Conservation (phyloP, 129 eudicot species). For the Calendula officinalis region DNA sequence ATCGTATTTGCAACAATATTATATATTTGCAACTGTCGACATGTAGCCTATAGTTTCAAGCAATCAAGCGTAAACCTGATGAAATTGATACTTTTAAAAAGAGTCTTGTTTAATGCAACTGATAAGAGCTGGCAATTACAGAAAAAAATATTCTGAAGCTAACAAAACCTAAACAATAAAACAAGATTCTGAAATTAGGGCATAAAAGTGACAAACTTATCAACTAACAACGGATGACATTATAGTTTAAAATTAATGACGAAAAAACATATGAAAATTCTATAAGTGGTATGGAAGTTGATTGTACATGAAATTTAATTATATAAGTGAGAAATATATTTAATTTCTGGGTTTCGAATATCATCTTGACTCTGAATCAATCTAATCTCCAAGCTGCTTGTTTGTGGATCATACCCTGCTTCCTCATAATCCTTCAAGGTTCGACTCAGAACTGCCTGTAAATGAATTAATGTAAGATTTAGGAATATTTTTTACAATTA, state of each 20-base stretch:
- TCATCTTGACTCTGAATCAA: conserved; percentile 89
- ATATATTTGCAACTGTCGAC: too few relatives aligned
- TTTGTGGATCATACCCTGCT: conserved; percentile 74
- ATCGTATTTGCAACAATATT: too few relatives aligned
- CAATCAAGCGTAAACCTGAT: too few relatives aligned
- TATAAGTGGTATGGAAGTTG: conserved; percentile 7
- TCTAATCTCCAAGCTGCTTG: conserved; percentile 97
- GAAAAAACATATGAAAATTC: conserved; percentile 2
- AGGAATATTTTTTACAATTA: not conserved
- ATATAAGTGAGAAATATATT: conserved; percentile 60
- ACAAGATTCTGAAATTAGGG: not conserved
- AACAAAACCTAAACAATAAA: not conserved
- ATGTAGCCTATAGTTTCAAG: too few relatives aligned
- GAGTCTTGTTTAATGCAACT: not conserved
- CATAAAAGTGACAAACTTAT: not conserved
- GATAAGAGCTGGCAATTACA: not conserved
- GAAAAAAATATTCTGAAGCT: not conserved
- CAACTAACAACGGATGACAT: not conserved
- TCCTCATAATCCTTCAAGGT: conserved; percentile 67
- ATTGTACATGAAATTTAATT: conserved; percentile 24
- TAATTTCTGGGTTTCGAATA: conserved; percentile 81
- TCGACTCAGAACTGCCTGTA: conserved; percentile 75
- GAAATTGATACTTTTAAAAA: too few relatives aligned
- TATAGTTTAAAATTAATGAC: not conserved
- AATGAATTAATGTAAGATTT: too few relatives aligned